These are phyloP conservation scores for Erythrophleum fordii DNA, from an alignment of 306 rosid genomes.

Conservation along the genomic window DNA sequence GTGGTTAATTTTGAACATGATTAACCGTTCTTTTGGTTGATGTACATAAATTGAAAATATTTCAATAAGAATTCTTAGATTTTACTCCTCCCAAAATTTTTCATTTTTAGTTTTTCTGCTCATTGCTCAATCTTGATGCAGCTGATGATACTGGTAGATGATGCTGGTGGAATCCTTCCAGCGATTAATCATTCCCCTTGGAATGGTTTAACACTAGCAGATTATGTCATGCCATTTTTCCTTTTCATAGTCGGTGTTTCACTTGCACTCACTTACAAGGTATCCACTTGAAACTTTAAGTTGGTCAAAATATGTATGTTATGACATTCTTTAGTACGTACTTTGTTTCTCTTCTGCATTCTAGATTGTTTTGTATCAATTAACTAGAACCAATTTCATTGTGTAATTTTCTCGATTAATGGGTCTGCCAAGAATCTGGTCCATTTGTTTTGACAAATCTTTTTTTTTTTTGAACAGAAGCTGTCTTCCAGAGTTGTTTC, in stretches of 20 bases:
- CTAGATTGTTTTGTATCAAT: neutral
- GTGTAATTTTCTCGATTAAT: conserved; percentile 6
- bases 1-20: neutral
- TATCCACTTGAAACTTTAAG: conserved; percentile 36
- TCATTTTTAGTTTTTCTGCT: neutral
- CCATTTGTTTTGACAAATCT: conserved; percentile 13
- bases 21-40: neutral
- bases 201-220: conserved; percentile 94
- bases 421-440: neutral
- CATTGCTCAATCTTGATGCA: conserved; percentile 49
- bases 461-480: conserved; percentile 57
- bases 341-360: neutral
- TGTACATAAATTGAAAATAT: neutral
- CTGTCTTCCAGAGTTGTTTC: conserved; percentile 63
- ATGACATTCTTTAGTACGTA: neutral
- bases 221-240: conserved; percentile 93
- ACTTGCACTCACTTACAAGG: conserved; percentile 93
- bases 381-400: neutral
- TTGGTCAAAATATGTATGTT: neutral
- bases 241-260: conserved; percentile 94
- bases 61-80: neutral
- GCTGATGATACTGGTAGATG: conserved; percentile 96
- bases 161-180: conserved; percentile 84
- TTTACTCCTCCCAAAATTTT: neutral
- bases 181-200: conserved; percentile 97